Base-by-base conservation (phyloP, 2,329 filamentous ascomycete genomes). In the Rutstroemia sp. region DNA sequence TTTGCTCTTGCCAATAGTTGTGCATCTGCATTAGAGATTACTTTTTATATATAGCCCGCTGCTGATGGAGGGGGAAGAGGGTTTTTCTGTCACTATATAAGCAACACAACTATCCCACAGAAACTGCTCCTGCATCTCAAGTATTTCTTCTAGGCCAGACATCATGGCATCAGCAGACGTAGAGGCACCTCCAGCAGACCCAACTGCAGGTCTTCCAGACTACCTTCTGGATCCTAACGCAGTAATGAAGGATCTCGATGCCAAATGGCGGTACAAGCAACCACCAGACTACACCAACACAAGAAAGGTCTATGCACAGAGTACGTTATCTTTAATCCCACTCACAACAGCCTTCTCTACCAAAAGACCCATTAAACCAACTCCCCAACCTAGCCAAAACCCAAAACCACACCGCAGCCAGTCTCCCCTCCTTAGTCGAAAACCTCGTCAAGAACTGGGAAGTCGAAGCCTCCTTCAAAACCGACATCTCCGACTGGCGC, bases 401-500 rank as follows among this genome's bases (percentile, higher is more conserved):
- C 38, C 75, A 73, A 69, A 76, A 70, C 63, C 84, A 87, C 68
- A 69, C 71, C 47, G 73, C 80, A 3, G 76, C 75, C 38, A 82
- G 78, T 56, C 76, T 87, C 2, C 77, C 80, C 14, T 71, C 77
- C 49, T 76, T 87, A 4, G 83, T 87, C 40, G 79, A 87, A 68
- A 87, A 87, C 65, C 77, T 87, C 1, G 83, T 87, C 66, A 87
- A 87, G 73, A 87, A 87, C 68, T 87, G 84, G 84, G 84, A 87
- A 69, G 79, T 87, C 51, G 84, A 87, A 68, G 84, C 84, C 0
- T 86, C 81, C 0, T 86, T 84, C 77, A 87, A 87, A 71, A 76
- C 77, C 7, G 64, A 74, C 16, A 73, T 86, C 9, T 63, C 71
- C 3, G 81, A 87, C 69, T 87, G 84, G 84, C 77, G 83, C 47